A percentile compares a stretch with the other conserved stretches of the same genome.
Evolutionary conservation across 148 eudicot species (phyloP).

Genomic region (Rhododendron griersonianum): DNA sequence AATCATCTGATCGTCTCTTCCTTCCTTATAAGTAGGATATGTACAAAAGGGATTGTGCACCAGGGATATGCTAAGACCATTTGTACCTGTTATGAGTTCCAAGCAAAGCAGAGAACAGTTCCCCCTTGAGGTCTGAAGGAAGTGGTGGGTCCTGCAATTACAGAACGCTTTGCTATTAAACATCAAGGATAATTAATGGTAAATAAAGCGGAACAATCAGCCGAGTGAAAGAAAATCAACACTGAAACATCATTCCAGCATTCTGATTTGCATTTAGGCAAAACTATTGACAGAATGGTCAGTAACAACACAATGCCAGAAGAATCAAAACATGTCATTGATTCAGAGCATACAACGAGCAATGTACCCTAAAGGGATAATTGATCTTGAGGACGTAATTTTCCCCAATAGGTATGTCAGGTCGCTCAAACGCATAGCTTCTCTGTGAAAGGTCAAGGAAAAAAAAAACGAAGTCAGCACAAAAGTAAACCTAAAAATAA

Average conservation of each 20-base stretch:
- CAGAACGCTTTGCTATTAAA: constrained; percentile 1
- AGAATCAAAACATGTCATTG: background rate
- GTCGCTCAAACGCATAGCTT: constrained; percentile 87
- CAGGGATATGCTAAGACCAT: background rate
- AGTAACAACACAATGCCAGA: background rate
- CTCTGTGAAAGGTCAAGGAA: constrained; percentile 42
- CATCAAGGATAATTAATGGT: no score
- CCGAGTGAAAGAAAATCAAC: background rate
- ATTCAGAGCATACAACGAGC: constrained; percentile 1
- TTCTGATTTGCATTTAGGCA: background rate
- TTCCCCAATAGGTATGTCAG: constrained; percentile 77
- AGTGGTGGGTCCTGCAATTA: constrained; percentile 68
- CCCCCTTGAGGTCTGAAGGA: constrained; percentile 80
- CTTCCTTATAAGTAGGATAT: background rate
- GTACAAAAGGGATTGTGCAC: background rate
- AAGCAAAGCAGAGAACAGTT: constrained; percentile 68
- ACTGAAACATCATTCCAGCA: background rate
- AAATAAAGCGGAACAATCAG: background rate
- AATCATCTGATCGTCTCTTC: background rate
- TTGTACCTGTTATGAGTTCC: constrained; percentile 88
- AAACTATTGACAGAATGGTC: background rate
- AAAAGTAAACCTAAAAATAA: background rate
- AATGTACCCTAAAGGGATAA: constrained; percentile 79
- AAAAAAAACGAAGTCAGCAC: constrained; percentile 3
- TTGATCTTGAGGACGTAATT: constrained; percentile 76